Conservation (phyloP, 2,329 filamentous ascomycete genomes). For the Aspergillus proliferans region DNA sequence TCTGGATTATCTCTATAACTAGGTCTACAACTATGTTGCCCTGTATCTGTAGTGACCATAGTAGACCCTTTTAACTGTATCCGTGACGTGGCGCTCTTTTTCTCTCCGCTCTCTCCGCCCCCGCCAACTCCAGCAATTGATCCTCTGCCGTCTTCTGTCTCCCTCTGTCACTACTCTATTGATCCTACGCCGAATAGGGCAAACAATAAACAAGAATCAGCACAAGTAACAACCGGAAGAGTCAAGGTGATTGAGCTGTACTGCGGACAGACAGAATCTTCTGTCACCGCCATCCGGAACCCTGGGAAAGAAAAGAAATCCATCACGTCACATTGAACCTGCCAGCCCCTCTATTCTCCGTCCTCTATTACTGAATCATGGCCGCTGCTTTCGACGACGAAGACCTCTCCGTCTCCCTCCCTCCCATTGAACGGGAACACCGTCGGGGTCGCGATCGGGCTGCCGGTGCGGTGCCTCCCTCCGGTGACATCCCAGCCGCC, state of each 20-base stretch:
- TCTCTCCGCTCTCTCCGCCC: neutral
- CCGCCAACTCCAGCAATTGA: neutral
- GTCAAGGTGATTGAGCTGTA: too few relatives aligned
- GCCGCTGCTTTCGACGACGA: constrained; percentile 63
- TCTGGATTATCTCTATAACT: too few relatives aligned
- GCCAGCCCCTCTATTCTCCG: constrained; percentile 11
- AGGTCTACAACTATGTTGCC: too few relatives aligned
- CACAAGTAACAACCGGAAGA: too few relatives aligned
- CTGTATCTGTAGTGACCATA: too few relatives aligned
- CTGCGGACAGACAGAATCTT: neutral
- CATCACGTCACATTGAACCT: constrained; percentile 30
- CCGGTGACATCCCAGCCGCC: constrained; percentile 23
- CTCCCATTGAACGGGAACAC: constrained; percentile 25
- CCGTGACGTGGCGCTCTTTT: neutral
- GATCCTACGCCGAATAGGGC: too few relatives aligned
- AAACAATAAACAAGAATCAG: too few relatives aligned
- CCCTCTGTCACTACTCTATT: too few relatives aligned
- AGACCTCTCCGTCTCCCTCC: constrained; percentile 71
- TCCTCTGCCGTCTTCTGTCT: neutral
- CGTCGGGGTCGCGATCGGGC: constrained; percentile 20
- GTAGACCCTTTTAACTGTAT: neutral
- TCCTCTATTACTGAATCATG: constrained; percentile 18
- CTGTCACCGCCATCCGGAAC: neutral
- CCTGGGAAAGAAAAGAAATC: constrained; percentile 12
- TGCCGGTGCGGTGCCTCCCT: constrained; percentile 10